phyloP scores from a whole-genome alignment of 306 rosid genomes.

The Benincasa hispida region DNA sequence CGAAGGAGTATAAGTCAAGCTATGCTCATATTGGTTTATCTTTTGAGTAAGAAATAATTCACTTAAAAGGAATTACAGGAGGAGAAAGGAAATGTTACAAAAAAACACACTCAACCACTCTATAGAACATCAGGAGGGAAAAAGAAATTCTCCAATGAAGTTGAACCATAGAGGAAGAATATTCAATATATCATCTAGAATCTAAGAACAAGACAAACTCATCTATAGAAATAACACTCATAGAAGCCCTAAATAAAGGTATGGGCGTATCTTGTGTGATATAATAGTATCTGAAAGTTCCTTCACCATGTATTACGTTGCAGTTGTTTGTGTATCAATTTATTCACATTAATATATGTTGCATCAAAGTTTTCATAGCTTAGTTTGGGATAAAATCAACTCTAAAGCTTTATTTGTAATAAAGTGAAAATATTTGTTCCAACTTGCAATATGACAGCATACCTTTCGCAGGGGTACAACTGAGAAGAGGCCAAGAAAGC shows the following conservation, averaged over 20 bases:
- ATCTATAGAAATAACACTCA: not conserved
- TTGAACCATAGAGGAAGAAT: not conserved
- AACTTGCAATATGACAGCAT: not conserved
- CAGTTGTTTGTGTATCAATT: not conserved
- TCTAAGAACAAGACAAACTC: not conserved
- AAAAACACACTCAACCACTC: not conserved
- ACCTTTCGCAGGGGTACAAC: conserved; percentile 43
- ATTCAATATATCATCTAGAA: not conserved
- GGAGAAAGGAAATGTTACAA: not conserved
- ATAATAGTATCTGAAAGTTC: not conserved
- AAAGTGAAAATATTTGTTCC: not conserved
- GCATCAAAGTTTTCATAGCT: not conserved
- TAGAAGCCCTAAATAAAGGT: not conserved
- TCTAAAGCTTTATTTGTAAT: not conserved
- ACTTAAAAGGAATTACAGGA: not conserved
- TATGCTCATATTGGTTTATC: too few relatives aligned
- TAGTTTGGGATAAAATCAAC: not conserved
- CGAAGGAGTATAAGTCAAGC: too few relatives aligned
- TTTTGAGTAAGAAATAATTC: not conserved
- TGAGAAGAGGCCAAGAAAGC: conserved; percentile 45
- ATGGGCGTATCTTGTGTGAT: not conserved
- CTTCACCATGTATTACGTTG: not conserved
- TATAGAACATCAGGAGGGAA: not conserved
- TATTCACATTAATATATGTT: not conserved
- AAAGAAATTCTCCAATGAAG: not conserved